Base-by-base conservation (phyloP, 331 rosid species). In the Pyrus hybrid region DNA sequence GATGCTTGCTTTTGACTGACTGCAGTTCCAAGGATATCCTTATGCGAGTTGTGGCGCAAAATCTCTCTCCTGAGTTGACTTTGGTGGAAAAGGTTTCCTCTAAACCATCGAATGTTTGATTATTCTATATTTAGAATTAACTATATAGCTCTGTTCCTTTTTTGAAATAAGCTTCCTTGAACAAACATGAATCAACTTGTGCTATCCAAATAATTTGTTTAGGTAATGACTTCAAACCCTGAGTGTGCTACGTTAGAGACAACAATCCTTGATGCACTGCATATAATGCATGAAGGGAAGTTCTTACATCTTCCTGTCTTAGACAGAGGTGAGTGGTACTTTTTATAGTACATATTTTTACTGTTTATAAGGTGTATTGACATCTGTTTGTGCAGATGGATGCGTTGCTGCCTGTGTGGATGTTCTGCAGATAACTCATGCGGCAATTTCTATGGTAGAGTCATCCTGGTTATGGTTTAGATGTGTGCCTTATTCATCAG, bases 201-300 rank as follows among this genome's bases (percentile, higher is more conserved):
- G 29, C 67, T 73, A 17, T 68, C 49, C 68, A 71, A 51, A 65
- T 74, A 70, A n/a, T 68, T 82, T 74, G 73, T 64, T 64, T 75
- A 94, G 97, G 97, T 94, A 68, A 94, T 94, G 99, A 94, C 99
- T 41, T 84, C 92, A 83, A 90, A 89, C 85, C 99, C 97, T 17
- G 97, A 90, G 78, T 92, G 97, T 87, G 93, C 96, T 32, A 83
- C 89, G 4, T 57, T 88, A 30, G 99, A 94, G 64, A 90, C 97
- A 32, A 86, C 99, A 63, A 94, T 94, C 75, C 92, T 94, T 74
- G 99, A 92, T 47, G 97, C 99, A 2, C 82, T 94, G 80, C 99
- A 94, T 71, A 85, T 86, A 85, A 92, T 94, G 99, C 97, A 94
- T 78, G 93, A 90, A 53, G 97, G 97, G 80, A 94, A 89, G 83